phyloP scores from a whole-genome alignment of 352 stramenopile species.

The Pythium pyrilobum region DNA sequence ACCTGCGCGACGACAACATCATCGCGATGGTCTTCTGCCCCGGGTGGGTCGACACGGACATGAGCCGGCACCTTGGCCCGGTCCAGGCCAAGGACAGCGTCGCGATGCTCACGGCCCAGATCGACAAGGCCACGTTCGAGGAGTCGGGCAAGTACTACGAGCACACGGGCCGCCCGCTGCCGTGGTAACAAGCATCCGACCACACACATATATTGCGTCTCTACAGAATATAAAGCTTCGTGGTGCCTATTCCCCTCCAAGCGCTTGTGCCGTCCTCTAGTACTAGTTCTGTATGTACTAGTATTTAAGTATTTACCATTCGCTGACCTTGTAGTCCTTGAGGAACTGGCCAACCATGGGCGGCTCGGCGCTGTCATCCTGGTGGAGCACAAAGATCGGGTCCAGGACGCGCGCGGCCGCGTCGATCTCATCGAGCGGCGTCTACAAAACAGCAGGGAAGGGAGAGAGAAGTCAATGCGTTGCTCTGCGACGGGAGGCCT shows the following conservation, averaged over 20 bases:
- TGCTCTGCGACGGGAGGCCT: background rate
- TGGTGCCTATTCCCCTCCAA: too few species aligned
- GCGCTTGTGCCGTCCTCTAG: too few species aligned
- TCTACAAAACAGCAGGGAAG: constrained; percentile 40
- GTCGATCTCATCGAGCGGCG: constrained; percentile 94
- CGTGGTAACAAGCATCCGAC: constrained; percentile 40
- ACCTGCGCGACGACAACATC: constrained; percentile 43
- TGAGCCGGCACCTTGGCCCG: constrained; percentile 25
- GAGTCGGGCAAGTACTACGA: constrained; percentile 47
- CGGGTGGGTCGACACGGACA: constrained; percentile 49
- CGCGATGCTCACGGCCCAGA: constrained; percentile 22
- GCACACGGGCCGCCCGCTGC: constrained; percentile 30
- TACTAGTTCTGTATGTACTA: too few species aligned
- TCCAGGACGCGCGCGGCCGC: constrained; percentile 92
- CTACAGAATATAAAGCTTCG: too few species aligned
- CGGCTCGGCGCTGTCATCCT: constrained; percentile 31
- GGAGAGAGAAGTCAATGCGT: background rate
- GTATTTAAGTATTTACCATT: constrained; percentile 39
- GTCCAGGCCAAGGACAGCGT: constrained; percentile 30
- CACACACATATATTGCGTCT: background rate
- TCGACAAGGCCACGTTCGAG: constrained; percentile 23
- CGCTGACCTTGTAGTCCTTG: constrained; percentile 70
- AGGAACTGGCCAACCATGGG: constrained; percentile 65
- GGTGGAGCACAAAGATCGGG: constrained; percentile 84
- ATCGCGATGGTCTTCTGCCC: constrained; percentile 35